Evolutionary conservation across 352 stramenopile species (phyloP), one percentile per base, ranked within the genome.

Genomic region (Phytophthora pisi): DNA sequence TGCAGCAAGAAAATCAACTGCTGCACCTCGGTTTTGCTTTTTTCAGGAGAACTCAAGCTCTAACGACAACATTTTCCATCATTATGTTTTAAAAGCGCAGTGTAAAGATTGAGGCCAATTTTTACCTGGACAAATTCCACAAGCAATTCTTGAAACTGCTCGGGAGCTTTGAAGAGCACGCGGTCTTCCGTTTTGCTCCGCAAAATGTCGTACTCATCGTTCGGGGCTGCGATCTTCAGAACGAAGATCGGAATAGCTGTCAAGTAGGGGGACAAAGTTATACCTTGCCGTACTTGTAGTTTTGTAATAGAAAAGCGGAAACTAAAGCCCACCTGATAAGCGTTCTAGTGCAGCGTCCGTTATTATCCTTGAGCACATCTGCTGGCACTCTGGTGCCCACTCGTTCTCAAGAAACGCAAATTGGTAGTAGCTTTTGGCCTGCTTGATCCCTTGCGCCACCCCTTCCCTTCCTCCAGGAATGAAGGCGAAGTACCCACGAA

Each of bases 171-270:
- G 28, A 91, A 79, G 26, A 75, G 58, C 2, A 79, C 55, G 18
- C 30, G 34, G 43, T 62, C 61, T 11, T 68, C 72, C 36, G 47
- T 78, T 57, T 62, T 72, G 50, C 59, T 61, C 43, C 55, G 54
- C 28, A 65, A 66, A 24, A 78, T 30, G 3, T 83, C 82, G 42
- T 77, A 83, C 16, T 88, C 67, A 9, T 74, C 38, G 2, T 30
- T 31, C 23, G 65, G 36, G 45, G 51, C 66, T n/a, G 66, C 47
- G 16, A 96, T 51, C 67, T 93, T 92, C 54, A 94, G 47, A 6
- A 96, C 78, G 56, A 92, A 90, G 38, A 94, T 88, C 11, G 82
- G 84, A 36, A 93, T 88, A 9, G 77, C 87, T 95, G 30, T 8
- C 45, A 52, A 16, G 11, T 20, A 50, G 6, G 51, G 45, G 47